Percentiles rank a stretch among this genome's conserved stretches.
Evolutionary conservation across 345 rosid genomes (phyloP).

Genomic region (Xanthoceras sorbifolium): DNA sequence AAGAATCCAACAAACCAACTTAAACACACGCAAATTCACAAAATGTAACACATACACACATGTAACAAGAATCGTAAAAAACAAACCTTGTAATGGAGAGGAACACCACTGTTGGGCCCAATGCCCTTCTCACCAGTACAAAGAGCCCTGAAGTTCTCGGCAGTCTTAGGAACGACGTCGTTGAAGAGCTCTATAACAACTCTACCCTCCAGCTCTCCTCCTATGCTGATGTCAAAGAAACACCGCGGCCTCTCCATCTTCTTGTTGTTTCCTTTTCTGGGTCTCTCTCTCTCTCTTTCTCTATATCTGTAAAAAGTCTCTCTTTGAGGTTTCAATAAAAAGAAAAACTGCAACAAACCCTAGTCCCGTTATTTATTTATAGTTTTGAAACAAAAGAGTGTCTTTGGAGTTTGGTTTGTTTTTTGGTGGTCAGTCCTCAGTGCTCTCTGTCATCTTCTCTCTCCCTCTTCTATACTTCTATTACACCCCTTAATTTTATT

Average conservation of each 20-base stretch:
- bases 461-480: background rate
- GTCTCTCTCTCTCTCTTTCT: background rate
- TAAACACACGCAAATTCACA: background rate
- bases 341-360: slow-evolving; percentile 13
- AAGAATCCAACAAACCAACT: background rate
- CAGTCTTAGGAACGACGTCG: slow-evolving; percentile 88
- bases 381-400: slow-evolving; percentile 7
- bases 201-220: slow-evolving; percentile 93
- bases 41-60: background rate
- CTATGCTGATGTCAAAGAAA: slow-evolving; percentile 82
- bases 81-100: slow-evolving; percentile 88
- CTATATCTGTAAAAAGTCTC: background rate
- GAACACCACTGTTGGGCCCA: slow-evolving; percentile 69
- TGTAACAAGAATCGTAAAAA: background rate
- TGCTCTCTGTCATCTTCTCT: too few relatives aligned
- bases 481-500: too few relatives aligned
- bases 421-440: too few relatives aligned
- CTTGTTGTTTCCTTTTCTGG: slow-evolving; percentile 7
- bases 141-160: slow-evolving; percentile 89
- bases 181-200: slow-evolving; percentile 76
- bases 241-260: slow-evolving; percentile 70
- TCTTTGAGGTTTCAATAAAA: background rate
- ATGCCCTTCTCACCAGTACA: slow-evolving; percentile 95
- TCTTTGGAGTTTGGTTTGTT: background rate
- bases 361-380: slow-evolving; percentile 20